Base-by-base conservation (phyloP, 1,284 basidiomycete species). In the Ganoderma multipileum region DNA sequence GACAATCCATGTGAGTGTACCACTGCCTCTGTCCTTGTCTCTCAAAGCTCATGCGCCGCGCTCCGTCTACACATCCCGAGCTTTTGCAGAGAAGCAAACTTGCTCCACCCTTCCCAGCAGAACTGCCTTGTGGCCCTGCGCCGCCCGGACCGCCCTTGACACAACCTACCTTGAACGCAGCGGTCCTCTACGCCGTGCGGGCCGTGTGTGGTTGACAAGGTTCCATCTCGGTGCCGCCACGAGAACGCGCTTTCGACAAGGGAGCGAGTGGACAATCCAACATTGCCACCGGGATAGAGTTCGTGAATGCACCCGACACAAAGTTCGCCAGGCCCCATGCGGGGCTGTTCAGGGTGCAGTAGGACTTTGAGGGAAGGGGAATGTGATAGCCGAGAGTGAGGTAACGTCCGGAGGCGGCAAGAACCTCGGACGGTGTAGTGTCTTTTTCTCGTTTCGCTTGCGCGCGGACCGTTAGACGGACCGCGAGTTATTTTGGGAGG, bases 401-500 rank as follows among this genome's bases (percentile, higher is more conserved):
- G 62, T 63, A 63, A 54, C 50, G 50, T 63, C 23, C 30, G 47
- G 36, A 50, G 62, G 28, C 23, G n/a, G 50, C 62, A 4, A 54
- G 47, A 63, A 54, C 38, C 23, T 63, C 62, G 62, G 62, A 63
- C 36, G 62, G 23, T 54, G 33, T 36, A 39, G 55, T n/a, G 30
- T 28, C 20, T 58, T 38, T 33, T 41, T 38, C 38, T 33, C 52
- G 28, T 55, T 33, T 7, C 30, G 52, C 18, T 55, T 38, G 36
- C 38, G 3, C n/a, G 9, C 58, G 58, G 58, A 14, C 58, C 58
- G 58, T 9, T 60, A 14, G n/a, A 3, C 58, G 58, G 58, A 16
- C 58, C 58, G 58, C n/a, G 23, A 23, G 14, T 12, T 26, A 60
- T 60, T 58, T 58, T n/a, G 18, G 33, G 55, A 12, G 18, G 20